Conservation (phyloP, 768 basidiomycete genomes). For the Gloeopeniophorella convolvens region DNA sequence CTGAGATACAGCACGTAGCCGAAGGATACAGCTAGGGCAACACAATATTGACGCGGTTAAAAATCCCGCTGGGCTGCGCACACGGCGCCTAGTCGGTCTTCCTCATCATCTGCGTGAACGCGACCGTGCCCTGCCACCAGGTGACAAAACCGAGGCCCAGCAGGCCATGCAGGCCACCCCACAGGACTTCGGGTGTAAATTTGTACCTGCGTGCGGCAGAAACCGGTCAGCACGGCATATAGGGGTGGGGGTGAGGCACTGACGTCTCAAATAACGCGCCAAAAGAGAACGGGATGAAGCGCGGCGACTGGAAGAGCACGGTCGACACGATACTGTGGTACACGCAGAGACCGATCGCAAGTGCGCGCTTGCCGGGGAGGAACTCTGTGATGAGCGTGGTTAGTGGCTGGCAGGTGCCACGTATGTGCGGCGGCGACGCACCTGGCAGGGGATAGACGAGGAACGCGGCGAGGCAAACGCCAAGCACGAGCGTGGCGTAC, state of each 20-base stretch:
- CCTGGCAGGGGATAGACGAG: conserved; percentile 72
- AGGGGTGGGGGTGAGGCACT: conserved; percentile 25
- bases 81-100: conserved; percentile 1
- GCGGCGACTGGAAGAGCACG: conserved; percentile 65
- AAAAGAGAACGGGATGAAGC: conserved; percentile 72
- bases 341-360: conserved; percentile 68
- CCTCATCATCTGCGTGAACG: conserved; percentile 25
- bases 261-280: conserved; percentile 56
- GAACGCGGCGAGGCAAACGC: conserved; percentile 53
- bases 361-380: conserved; percentile 76
- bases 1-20: too few species aligned
- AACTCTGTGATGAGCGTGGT: conserved; percentile 44
- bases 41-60: not conserved
- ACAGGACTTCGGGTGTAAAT: conserved; percentile 64
- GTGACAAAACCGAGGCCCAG: conserved; percentile 63
- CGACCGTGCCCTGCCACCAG: conserved; percentile 80
- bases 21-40: too few species aligned
- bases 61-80: too few species aligned
- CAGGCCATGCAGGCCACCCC: conserved; percentile 69
- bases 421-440: conserved; percentile 27
- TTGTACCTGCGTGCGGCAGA: conserved; percentile 36
- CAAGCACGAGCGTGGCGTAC: conserved; percentile 57
- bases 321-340: conserved; percentile 74
- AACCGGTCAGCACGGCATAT: not conserved
- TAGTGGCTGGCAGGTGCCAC: not conserved